Base-by-base conservation (phyloP, 2,329 filamentous ascomycete species). In the Tetracladium maxilliforme region DNA sequence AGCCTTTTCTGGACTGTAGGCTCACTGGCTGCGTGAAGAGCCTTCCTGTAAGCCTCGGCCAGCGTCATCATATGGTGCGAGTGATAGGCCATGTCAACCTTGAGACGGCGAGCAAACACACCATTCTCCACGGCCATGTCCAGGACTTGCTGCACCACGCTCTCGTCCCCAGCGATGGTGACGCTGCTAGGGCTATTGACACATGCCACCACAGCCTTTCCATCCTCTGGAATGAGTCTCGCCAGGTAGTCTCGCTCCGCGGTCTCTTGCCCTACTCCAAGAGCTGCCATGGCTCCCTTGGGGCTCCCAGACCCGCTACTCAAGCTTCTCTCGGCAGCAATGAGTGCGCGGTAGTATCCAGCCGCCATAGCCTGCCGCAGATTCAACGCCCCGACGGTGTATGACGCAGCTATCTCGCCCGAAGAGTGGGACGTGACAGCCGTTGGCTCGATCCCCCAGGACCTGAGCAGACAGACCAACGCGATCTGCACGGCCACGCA, bases 231-330 rank as follows among this genome's bases (percentile, higher is more conserved):
- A 40, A 2, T 39, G 27, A n/a, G n/a, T n/a, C n/a, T n/a, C n/a
- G n/a, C n/a, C n/a, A n/a, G n/a, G n/a, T n/a, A n/a, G n/a, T n/a
- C n/a, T n/a, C n/a, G n/a, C n/a, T n/a, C 39, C 2, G 44, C 27
- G 4, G 33, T 38, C 2, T 41, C 11, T 19, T 19, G 6, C 2
- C 34, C 33, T 4, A 50, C 44, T 0, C 53, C 56, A 1, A 53
- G 56, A 0, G 61, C 61, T 20, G 65, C 36, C 64, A 69, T 68
- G 2, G 44, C 49, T 2, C 60, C 60, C 10, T 31, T 34, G 14
- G 1, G 44, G 11, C 27, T 22, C 11, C 13, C 23, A 8, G 18
- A 23, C 12, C 19, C 14, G 5, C 11, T n/a, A 10, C 17, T 26
- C 10, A 26, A 26, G 6, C 10, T 12, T 10, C 27, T 42, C n/a